A percentile compares a stretch with the other conserved stretches of the same genome.
These are phyloP conservation scores for Tetragonia tetragonoides DNA, from an alignment of 148 eudicot species.

Conservation along the genomic window DNA sequence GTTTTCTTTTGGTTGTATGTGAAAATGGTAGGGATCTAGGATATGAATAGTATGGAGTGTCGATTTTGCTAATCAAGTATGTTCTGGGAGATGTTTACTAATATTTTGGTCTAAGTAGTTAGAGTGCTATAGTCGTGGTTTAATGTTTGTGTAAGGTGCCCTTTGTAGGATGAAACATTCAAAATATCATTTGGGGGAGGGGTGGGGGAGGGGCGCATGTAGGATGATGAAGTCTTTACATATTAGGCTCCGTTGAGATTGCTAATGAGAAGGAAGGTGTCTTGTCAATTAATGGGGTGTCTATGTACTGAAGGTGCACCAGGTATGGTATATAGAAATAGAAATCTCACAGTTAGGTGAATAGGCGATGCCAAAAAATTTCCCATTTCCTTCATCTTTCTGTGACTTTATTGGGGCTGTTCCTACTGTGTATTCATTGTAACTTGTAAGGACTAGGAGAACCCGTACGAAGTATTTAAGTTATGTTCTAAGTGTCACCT, in stretches of 20 bases:
- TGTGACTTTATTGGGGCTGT: too few species aligned
- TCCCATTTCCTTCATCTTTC: too few species aligned
- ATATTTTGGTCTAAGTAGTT: background rate
- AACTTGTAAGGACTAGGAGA: too few species aligned
- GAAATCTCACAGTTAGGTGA: background rate
- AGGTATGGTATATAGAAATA: background rate
- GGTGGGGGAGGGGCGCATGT: background rate
- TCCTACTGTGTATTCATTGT: too few species aligned
- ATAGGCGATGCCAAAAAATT: too few species aligned
- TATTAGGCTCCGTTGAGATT: background rate
- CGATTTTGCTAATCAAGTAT: background rate
- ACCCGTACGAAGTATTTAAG: too few species aligned
- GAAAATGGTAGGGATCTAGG: background rate
- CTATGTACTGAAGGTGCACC: background rate
- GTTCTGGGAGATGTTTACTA: constrained; percentile 3
- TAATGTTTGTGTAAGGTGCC: background rate
- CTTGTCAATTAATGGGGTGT: background rate
- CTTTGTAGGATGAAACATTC: background rate
- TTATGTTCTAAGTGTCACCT: too few species aligned
- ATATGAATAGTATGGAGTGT: constrained; percentile 1
- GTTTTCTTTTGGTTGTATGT: background rate
- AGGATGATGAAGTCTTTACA: background rate
- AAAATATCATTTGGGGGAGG: too few species aligned
- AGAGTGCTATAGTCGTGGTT: background rate
- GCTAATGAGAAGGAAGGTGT: background rate